Conservation (phyloP, 2,329 filamentous ascomycete species). For the Penicillium sp. region DNA sequence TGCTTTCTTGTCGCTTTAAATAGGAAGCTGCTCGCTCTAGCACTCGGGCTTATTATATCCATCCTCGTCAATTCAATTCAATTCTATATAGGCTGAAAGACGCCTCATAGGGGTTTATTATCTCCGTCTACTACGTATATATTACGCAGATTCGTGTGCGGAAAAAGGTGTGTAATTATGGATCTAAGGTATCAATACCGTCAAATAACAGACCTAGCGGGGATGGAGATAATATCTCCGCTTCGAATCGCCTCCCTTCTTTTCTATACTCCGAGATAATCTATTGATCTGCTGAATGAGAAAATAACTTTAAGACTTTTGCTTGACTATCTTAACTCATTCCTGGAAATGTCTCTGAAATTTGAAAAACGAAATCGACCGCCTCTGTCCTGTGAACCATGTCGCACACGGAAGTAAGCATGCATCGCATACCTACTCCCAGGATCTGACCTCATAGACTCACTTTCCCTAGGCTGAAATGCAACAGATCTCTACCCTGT, state of each 20-base stretch:
- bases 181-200: background rate
- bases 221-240: constrained; percentile 12
- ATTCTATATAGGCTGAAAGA: background rate
- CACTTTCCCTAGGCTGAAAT: constrained; percentile 6
- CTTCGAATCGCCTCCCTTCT: background rate
- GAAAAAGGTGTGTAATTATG: background rate
- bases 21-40: background rate
- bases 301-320: background rate
- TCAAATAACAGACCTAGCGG: background rate
- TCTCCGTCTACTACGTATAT: background rate
- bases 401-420: constrained; percentile 14
- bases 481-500: constrained; percentile 9
- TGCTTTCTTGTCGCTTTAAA: background rate
- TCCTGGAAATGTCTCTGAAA: background rate
- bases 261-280: background rate
- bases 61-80: background rate
- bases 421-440: background rate
- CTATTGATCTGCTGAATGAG: background rate
- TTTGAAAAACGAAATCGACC: constrained; percentile 14
- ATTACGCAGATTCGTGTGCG: background rate
- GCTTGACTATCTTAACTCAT: background rate
- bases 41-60: background rate
- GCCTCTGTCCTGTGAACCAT: constrained; percentile 13
- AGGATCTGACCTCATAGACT: background rate
- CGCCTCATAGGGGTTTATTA: background rate